Base-by-base conservation (phyloP, 2,329 filamentous ascomycete genomes). In the Metarhizium humberi region DNA sequence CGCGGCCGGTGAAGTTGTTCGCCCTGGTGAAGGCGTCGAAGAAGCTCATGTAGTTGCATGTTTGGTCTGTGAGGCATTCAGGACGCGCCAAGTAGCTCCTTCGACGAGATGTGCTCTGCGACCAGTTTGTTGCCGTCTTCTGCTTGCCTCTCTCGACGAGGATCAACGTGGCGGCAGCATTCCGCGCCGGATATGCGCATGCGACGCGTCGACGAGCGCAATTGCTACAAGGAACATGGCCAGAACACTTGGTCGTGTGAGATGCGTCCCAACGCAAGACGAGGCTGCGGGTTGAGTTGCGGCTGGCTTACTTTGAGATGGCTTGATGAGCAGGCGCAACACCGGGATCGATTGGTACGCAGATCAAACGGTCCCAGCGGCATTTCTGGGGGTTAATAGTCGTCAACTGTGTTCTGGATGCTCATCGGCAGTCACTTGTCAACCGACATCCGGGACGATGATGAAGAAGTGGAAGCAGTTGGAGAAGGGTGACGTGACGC, bases 271-370 rank as follows among this genome's bases (percentile, higher is more conserved):
- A 16, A 11, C 13, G 38, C 38, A 40, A 13, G 14, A 40, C 11
- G 5, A 36, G 34, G 34, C 34, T 13, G 34, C 20, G 43, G 7
- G 7, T 20, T 25, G 20, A n/a, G 8, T 48, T 29, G 42, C 43
- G 16, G n/a, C 16, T 34, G 61, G 8, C 40, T 45, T 49, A 67
- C 69, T 59, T 71, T 71, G 8, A 71, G 60, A 55, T 72, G 69
- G 51, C 68, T 68, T 29, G 55, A 50, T 3, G 62, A 61, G 47
- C 69, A 72, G 4, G 59, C 53, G 29, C 59, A 51, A 36, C 69
- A 72, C 11, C 69, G 63, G 2, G 64, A 70, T 34, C 65, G 61
- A 53, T 62, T 67, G 50, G 61, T 66, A 2, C 69, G 64, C 1
- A 60, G 50, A 52, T 72, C 70, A 40, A 71, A 71, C 2, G 68